Percentiles rank a stretch among this genome's conserved stretches.
phyloP scores from a whole-genome alignment of 169 alveolate genomes.

The Ichthyophthirius multifiliis region DNA sequence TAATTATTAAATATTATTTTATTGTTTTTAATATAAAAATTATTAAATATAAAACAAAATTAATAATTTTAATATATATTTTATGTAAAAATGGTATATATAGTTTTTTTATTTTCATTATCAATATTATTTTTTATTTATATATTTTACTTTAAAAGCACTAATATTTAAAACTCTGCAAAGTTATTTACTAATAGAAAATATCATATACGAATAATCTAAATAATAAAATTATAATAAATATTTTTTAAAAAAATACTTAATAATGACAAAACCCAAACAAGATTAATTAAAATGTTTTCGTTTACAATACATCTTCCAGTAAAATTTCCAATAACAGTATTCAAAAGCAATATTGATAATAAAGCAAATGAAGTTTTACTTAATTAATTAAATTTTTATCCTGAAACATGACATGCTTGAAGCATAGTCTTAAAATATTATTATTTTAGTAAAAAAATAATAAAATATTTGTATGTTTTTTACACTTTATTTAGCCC shows the following conservation, averaged over 20 bases:
- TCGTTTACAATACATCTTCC: neutral
- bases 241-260: neutral
- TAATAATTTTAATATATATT: too few species aligned
- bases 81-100: too few species aligned
- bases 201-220: neutral
- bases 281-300: neutral
- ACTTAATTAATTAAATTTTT: neutral
- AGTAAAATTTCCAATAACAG: neutral
- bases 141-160: neutral
- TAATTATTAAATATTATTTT: too few species aligned
- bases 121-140: neutral
- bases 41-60: too few species aligned
- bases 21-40: too few species aligned
- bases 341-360: neutral
- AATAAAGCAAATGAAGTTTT: neutral
- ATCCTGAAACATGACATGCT: neutral
- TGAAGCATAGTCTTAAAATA: neutral
- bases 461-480: neutral
- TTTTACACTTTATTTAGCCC: neutral
- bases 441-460: neutral
- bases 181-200: neutral
- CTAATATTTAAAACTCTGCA: neutral
- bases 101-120: neutral
- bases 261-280: neutral
- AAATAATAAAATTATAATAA: neutral